Evolutionary conservation across 768 basidiomycete species (phyloP).

Genomic region (Leccinum olivaceopallidum): DNA sequence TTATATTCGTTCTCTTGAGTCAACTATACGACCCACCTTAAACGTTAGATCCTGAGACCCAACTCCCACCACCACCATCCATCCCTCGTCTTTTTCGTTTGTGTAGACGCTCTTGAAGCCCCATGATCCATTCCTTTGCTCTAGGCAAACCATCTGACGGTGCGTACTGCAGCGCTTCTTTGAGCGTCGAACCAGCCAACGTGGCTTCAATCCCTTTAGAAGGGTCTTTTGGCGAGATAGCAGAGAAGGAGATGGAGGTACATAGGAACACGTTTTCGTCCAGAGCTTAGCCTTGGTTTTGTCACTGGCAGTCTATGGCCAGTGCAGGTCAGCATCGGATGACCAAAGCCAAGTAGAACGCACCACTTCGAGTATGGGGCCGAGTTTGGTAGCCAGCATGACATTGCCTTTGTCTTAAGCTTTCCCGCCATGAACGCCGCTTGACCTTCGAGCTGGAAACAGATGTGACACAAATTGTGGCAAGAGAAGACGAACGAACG

Average conservation of each 20-base stretch:
- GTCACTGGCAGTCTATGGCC: conserved; percentile 29
- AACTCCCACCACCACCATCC: conserved; percentile 68
- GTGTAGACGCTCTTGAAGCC: conserved; percentile 67
- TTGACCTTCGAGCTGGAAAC: conserved; percentile 75
- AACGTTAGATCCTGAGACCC: conserved; percentile 83
- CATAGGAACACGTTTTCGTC: neutral
- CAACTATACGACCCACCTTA: conserved; percentile 48
- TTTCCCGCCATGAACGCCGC: conserved; percentile 97
- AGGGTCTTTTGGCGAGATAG: too few species aligned
- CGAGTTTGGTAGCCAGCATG: conserved; percentile 93
- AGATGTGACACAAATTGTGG: neutral
- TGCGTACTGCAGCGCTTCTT: conserved; percentile 64
- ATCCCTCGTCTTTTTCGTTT: conserved; percentile 57
- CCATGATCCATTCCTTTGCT: conserved; percentile 60
- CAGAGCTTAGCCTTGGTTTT: conserved; percentile 41
- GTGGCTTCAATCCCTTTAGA: too few species aligned
- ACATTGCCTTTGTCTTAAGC: conserved; percentile 92
- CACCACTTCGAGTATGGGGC: conserved; percentile 80
- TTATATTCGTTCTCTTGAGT: neutral
- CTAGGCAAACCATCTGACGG: conserved; percentile 61
- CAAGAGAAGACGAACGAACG: conserved; percentile 9
- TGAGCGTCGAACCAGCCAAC: too few species aligned
- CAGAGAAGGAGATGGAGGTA: too few species aligned
- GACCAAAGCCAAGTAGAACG: neutral
- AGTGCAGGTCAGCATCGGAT: neutral